Percentiles rank a stretch among this genome's conserved stretches.
phyloP scores from a whole-genome alignment of 2,329 filamentous ascomycete species.

The Ceratocystis alfenasii region DNA sequence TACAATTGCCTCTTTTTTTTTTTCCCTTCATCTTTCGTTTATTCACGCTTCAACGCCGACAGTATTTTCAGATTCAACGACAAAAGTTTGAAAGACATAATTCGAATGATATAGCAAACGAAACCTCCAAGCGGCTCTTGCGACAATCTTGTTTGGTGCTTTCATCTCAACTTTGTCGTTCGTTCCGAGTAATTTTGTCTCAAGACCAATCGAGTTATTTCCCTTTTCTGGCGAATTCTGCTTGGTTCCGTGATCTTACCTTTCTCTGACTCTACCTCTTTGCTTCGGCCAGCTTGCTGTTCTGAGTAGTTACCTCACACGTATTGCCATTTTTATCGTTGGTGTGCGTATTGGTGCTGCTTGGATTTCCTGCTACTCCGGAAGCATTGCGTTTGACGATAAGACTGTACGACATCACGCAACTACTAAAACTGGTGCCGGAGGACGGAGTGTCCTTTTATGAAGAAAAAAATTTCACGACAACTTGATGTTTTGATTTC shows the following conservation, averaged over 20 bases:
- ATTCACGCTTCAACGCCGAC: not conserved
- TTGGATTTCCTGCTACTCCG: not conserved
- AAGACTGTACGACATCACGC: not conserved
- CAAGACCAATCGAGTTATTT: not conserved
- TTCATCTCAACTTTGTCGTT: slow-evolving; percentile 22
- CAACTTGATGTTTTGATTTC: not conserved
- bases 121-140: slow-evolving; percentile 7
- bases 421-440: not conserved
- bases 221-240: not conserved
- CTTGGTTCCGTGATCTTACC: no score
- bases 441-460: slow-evolving; percentile 10
- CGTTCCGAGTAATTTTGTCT: not conserved
- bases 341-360: not conserved
- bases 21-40: slow-evolving; percentile 8
- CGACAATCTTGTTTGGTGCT: slow-evolving; percentile 15
- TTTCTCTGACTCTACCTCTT: not conserved
- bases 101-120: not conserved
- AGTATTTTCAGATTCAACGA: not conserved
- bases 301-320: not conserved
- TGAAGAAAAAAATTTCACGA: slow-evolving; percentile 5
- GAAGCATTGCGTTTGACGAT: slow-evolving; percentile 2
- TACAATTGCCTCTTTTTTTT: slow-evolving; percentile 4
- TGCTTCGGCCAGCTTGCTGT: not conserved
- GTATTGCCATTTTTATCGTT: slow-evolving; percentile 5
- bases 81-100: not conserved